Conservation (phyloP, 108 stramenopile genomes). For the Schizochytrium sp. region DNA sequence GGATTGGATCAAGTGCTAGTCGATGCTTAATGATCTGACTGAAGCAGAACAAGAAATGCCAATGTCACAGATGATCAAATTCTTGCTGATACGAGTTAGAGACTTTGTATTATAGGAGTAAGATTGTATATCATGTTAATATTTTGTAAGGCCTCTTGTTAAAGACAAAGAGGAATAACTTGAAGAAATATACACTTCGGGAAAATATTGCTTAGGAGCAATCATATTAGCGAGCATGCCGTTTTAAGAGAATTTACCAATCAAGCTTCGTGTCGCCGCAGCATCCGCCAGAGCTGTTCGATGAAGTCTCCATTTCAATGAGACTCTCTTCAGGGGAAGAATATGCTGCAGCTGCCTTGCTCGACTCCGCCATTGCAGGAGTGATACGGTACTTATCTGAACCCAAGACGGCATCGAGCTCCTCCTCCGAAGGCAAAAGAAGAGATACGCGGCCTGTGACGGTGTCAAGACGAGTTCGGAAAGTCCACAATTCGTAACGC, state of each 20-base stretch:
- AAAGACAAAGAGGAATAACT: no score
- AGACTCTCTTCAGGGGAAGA: not conserved
- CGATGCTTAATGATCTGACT: no score
- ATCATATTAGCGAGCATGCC: no score
- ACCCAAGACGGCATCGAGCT: constrained; percentile 88
- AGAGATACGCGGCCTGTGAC: constrained; percentile 82
- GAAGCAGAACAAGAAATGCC: no score
- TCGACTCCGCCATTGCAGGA: not conserved
- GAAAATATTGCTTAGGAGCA: no score
- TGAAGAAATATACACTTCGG: no score
- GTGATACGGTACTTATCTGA: constrained; percentile 83
- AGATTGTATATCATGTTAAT: no score
- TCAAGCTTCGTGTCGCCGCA: constrained; percentile 42
- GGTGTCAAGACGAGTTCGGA: constrained; percentile 81
- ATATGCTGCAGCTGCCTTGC: not conserved
- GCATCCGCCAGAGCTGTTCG: not conserved
- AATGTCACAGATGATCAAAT: no score
- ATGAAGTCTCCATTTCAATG: not conserved
- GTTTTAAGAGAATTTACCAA: not conserved
- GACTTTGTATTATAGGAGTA: no score
- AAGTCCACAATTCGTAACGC: constrained; percentile 84
- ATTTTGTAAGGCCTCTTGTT: no score
- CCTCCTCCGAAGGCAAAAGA: constrained; percentile 82
- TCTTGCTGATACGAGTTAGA: no score
- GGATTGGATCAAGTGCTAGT: no score